Evolutionary conservation across 2,329 filamentous ascomycete genomes (phyloP).

Genomic region (Xylariaceae sp.): DNA sequence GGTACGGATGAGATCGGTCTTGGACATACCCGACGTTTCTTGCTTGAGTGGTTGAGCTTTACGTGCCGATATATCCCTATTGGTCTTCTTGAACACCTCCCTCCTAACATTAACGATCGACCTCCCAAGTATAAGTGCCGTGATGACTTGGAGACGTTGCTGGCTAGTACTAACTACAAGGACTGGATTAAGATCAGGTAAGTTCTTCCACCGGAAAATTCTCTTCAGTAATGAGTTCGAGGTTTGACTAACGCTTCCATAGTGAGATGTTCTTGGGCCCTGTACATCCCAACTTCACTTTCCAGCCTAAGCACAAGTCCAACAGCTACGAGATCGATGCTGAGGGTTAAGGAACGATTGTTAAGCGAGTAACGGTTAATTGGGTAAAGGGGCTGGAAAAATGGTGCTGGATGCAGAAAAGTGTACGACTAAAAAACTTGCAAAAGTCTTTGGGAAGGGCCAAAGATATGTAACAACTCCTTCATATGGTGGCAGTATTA

Average conservation of each 20-base stretch:
- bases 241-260: conserved; percentile 8
- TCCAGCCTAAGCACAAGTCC: conserved; percentile 96
- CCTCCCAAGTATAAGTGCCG: conserved; percentile 78
- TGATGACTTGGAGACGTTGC: conserved; percentile 87
- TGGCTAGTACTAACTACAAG: conserved; percentile 85
- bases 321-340: conserved; percentile 82
- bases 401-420: no score
- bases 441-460: no score
- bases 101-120: conserved; percentile 82
- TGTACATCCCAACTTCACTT: conserved; percentile 83
- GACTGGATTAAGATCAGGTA: conserved; percentile 99
- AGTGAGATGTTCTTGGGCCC: conserved; percentile 98
- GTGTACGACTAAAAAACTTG: background rate
- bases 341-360: conserved; percentile 48
- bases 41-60: conserved; percentile 95
- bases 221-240: background rate
- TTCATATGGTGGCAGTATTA: no score
- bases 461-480: no score
- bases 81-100: conserved; percentile 80
- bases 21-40: conserved; percentile 82
- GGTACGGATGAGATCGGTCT: conserved; percentile 92
- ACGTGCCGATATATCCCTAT: conserved; percentile 86
- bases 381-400: background rate
- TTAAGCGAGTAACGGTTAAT: background rate
- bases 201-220: conserved; percentile 31